Percentiles rank a stretch among this genome's conserved stretches.
Conservation (phyloP, 345 rosid species). For the Hibiscus trionum region DNA sequence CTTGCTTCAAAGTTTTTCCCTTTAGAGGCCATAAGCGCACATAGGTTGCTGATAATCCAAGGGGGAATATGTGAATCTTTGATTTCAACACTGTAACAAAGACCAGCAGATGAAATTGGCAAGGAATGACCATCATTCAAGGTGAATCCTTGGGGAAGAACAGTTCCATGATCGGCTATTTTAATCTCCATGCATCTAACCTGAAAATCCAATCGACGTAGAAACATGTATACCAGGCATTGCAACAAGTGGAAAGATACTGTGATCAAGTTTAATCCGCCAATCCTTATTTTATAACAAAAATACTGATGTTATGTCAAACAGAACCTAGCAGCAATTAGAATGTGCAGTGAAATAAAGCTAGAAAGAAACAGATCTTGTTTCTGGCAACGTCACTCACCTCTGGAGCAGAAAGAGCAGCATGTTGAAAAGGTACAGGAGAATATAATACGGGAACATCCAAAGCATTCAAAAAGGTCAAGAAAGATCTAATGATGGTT, state of each 20-base stretch:
- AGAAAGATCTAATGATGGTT: conserved; percentile 50
- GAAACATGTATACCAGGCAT: conserved; percentile 5
- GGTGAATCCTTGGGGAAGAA: conserved; percentile 19
- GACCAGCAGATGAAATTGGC: conserved; percentile 20
- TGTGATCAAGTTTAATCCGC: background rate
- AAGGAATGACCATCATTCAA: conserved; percentile 15
- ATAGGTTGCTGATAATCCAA: conserved; percentile 70
- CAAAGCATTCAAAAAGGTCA: conserved; percentile 50
- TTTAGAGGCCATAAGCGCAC: conserved; percentile 43
- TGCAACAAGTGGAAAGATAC: background rate
- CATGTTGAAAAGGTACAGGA: conserved; percentile 69
- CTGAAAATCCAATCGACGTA: conserved; percentile 36
- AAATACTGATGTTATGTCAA: background rate
- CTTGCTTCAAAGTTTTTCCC: conserved; percentile 70
- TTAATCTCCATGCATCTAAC: conserved; percentile 65
- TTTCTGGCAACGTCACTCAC: conserved; percentile 26
- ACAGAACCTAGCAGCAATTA: background rate
- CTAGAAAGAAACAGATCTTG: background rate
- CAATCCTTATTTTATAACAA: background rate
- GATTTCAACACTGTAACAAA: conserved; percentile 55
- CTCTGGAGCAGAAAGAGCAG: conserved; percentile 82
- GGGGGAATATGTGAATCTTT: conserved; percentile 66
- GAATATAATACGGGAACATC: conserved; percentile 85
- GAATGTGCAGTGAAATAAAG: background rate
- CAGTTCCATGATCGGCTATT: conserved; percentile 20